Percentiles rank a stretch among this genome's conserved stretches.
Conservation (phyloP, 306 rosid species). For the Dryas drummondii region DNA sequence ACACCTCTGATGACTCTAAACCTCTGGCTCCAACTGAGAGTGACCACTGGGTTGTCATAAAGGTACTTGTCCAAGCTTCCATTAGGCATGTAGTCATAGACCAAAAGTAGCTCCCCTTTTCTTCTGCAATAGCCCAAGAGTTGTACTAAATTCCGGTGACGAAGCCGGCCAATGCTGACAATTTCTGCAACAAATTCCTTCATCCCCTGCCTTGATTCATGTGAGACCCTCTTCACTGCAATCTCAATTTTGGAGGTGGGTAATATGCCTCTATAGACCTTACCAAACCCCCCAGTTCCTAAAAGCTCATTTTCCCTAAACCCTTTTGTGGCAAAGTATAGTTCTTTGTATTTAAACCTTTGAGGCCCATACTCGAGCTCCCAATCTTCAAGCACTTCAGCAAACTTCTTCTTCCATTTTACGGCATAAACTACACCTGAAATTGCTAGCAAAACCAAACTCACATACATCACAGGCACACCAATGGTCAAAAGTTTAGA, state of each 20-base stretch:
- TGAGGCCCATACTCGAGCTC: constrained; percentile 9
- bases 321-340: not conserved
- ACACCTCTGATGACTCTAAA: no score
- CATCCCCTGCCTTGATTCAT: constrained; percentile 27
- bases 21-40: no score
- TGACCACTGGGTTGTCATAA: no score
- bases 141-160: constrained; percentile 23
- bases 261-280: constrained; percentile 23
- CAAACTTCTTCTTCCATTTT: not conserved
- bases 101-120: not conserved
- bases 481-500: not conserved
- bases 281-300: constrained; percentile 30
- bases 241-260: constrained; percentile 13
- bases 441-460: not conserved
- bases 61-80: no score
- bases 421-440: not conserved
- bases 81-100: no score
- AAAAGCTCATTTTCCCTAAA: constrained; percentile 18
- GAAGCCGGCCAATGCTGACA: not conserved
- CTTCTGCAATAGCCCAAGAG: not conserved
- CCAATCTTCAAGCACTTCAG: not conserved
- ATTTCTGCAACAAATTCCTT: not conserved
- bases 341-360: constrained; percentile 17
- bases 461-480: not conserved
- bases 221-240: constrained; percentile 23